Percentiles rank a stretch among this genome's conserved stretches.
phyloP scores from a whole-genome alignment of 208 protist species.

The Wallacemonas sp. region DNA sequence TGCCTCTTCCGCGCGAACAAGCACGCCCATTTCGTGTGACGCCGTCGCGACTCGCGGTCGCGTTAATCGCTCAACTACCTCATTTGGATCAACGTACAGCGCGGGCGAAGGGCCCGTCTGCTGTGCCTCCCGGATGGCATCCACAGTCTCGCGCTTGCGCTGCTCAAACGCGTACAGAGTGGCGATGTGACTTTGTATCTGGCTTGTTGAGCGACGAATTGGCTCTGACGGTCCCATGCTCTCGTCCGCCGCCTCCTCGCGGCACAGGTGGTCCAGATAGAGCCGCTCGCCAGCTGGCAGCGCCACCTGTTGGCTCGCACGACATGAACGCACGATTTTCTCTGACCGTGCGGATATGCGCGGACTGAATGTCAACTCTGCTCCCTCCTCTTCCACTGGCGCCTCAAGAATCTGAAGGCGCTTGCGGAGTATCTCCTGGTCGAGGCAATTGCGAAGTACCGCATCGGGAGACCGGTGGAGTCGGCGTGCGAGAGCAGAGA shows the following conservation, averaged over 20 bases:
- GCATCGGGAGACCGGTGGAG: not conserved
- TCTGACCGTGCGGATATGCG: constrained; percentile 45
- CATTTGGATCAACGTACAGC: constrained; percentile 32
- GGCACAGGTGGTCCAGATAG: constrained; percentile 42
- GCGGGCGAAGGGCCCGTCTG: constrained; percentile 2
- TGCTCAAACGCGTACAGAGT: constrained; percentile 47
- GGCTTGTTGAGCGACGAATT: constrained; percentile 26
- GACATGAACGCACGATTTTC: constrained; percentile 38
- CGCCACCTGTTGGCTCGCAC: constrained; percentile 20
- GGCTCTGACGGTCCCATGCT: not conserved
- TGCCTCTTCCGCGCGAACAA: too few species aligned
- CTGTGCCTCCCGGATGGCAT: constrained; percentile 36
- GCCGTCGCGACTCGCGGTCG: too few species aligned
- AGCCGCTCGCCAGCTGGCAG: constrained; percentile 46
- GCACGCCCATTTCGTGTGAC: too few species aligned
- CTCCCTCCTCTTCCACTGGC: constrained; percentile 25
- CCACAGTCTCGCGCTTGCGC: constrained; percentile 36
- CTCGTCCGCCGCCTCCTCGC: constrained; percentile 14
- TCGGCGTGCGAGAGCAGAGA: constrained; percentile 30
- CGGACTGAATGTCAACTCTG: constrained; percentile 28
- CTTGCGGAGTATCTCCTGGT: constrained; percentile 31
- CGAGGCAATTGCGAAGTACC: not conserved
- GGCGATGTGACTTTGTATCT: constrained; percentile 56
- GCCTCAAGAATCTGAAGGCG: constrained; percentile 50
- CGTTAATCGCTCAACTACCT: constrained; percentile 48